phyloP scores from a whole-genome alignment of 495 filamentous ascomycete species.

The Pyronema omphalodes region DNA sequence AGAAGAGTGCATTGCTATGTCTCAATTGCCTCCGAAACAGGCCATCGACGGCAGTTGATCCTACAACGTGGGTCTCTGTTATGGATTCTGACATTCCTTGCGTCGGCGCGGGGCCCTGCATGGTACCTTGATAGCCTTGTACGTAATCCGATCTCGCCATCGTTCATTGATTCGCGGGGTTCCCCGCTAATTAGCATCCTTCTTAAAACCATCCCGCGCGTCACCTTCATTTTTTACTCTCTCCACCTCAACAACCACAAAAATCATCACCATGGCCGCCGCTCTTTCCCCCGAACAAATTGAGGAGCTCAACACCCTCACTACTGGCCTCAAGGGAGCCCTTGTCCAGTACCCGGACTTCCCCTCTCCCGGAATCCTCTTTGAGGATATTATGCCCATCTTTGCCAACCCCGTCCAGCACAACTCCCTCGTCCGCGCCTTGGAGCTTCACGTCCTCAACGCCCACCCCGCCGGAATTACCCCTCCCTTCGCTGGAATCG shows the following conservation, averaged over 20 bases:
- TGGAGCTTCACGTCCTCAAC: slow-evolving; percentile 62
- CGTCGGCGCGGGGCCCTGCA: no score
- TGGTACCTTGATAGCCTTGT: no score
- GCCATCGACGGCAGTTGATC: no score
- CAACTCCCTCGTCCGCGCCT: slow-evolving; percentile 57
- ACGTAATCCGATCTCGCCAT: no score
- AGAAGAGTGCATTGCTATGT: no score
- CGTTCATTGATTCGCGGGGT: no score
- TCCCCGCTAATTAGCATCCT: no score
- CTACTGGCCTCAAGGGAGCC: slow-evolving; percentile 31
- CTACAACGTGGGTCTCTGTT: no score
- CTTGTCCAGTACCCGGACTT: slow-evolving; percentile 80
- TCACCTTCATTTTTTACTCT: not conserved
- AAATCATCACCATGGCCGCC: not conserved
- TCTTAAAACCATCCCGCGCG: no score
- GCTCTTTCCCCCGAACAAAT: not conserved
- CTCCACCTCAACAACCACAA: not conserved
- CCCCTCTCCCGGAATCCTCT: slow-evolving; percentile 81
- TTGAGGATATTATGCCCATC: slow-evolving; percentile 96
- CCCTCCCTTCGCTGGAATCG: slow-evolving; percentile 41
- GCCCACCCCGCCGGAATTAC: slow-evolving; percentile 29
- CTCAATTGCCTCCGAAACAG: no score
- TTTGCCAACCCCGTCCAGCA: slow-evolving; percentile 69
- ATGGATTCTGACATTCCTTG: no score
- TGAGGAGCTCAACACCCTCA: slow-evolving; percentile 17